Base-by-base conservation (phyloP, 192 early-diverging fungal species). In the Jimgerdemannia flammicorona region DNA sequence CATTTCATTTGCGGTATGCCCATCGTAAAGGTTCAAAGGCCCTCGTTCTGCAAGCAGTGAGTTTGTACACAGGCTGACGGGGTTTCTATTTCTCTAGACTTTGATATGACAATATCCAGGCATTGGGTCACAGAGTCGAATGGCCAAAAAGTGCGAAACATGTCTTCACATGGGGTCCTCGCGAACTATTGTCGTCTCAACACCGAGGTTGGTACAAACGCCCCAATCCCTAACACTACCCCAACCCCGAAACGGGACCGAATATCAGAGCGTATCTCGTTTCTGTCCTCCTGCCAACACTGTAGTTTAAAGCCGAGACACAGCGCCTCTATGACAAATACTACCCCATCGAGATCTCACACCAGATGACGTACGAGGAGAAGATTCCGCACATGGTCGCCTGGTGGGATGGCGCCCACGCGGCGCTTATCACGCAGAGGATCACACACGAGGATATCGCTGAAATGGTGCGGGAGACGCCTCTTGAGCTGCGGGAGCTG, bases 41-140 rank as follows among this genome's bases (percentile, higher is more conserved):
- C 29, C 29, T 29, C 29, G 29, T 29, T 0, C 29, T 29, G 29
- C 1, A 29, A 29, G 29, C 29, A 59, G 49, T 59, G 49, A 59
- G 14, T 10, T 44, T 19, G 18, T 8, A 9, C 2, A 17, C 14
- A 39, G 11, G 19, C 41, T 40, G 18, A 41, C 19, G 20, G 63
- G 29, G 29, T 29, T 49, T 18, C 69, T 44, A 20, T 42, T n/a
- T 43, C 18, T 49, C 9, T 42, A 83, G 92, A 93, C 77, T 94
- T 93, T 74, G 93, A 94, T 75, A 90, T 91, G 89, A 94, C 93
- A 39, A 82, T 93, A 67, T 91, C 90, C 42, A 78, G 80, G 74
- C 65, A 83, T 70, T 85, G 77, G 79, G 75, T 72, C 6, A 64
- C 74, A 11, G 77, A 86, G 69, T 76, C 78, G 39, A 64, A 71